Conservation (phyloP, 495 filamentous ascomycete species). For the Penicillium goetzii region DNA sequence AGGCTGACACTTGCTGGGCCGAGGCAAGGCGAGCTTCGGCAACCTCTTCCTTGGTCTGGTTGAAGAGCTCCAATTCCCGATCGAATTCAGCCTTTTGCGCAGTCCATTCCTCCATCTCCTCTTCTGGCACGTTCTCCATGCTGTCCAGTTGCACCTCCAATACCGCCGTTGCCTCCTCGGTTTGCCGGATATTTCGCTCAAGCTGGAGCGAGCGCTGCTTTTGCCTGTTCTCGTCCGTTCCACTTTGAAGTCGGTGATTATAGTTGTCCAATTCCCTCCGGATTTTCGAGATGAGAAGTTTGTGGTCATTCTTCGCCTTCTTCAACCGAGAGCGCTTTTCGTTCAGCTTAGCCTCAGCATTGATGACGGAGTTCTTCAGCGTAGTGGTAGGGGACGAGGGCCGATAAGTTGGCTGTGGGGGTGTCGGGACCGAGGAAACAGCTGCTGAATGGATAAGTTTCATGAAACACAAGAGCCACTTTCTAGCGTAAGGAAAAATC, state of each 20-base stretch:
- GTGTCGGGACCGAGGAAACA: conserved; percentile 46
- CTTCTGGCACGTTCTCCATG: conserved; percentile 68
- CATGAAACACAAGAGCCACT: background rate
- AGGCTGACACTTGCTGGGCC: conserved; percentile 63
- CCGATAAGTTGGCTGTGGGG: conserved; percentile 65
- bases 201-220: conserved; percentile 77
- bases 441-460: conserved; percentile 26
- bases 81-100: conserved; percentile 64
- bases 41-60: conserved; percentile 60
- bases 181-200: conserved; percentile 79
- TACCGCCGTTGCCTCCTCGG: conserved; percentile 70
- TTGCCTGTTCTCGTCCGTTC: conserved; percentile 79
- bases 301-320: conserved; percentile 77
- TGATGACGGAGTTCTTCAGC: conserved; percentile 81
- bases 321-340: conserved; percentile 78
- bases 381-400: conserved; percentile 89
- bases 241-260: conserved; percentile 67
- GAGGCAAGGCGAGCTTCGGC: conserved; percentile 63
- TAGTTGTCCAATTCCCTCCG: conserved; percentile 82
- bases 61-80: conserved; percentile 64
- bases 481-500: conserved; percentile 9
- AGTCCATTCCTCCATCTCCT: conserved; percentile 63
- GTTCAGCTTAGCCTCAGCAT: conserved; percentile 75
- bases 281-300: conserved; percentile 65
- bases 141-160: conserved; percentile 68